Evolutionary conservation across 352 stramenopile genomes (phyloP), one percentile per base, ranked within the genome.

Genomic region (Plasmopara viticola): DNA sequence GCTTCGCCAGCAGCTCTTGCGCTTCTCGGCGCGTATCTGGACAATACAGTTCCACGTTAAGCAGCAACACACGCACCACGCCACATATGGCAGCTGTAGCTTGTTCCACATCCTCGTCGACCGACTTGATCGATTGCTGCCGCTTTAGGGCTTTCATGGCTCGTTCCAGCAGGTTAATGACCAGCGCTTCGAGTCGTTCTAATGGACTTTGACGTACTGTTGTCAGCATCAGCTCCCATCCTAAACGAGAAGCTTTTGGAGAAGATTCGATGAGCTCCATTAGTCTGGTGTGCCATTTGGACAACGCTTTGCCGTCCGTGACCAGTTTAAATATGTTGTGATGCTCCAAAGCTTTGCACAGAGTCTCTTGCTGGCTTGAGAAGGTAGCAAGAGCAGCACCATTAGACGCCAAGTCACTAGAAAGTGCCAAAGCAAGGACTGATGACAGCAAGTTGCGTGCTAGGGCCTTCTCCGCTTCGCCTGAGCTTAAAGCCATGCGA

Each of bases 391-490:
- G 64, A 38, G 69, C 62, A 8, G 46, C 54, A 6, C 28, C 51
- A 13, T 87, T 68, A n/a, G 52, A 72, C 17, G 66, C 60, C 30
- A 86, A 49, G 15, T 76, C 63, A n/a, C 78, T 73, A 6, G 78
- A 74, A 46, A 93, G 79, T 37, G 78, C 74, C 5, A 90, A 57
- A 45, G 83, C 72, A 30, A 90, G 68, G 59, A 90, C 63, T 7
- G 80, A 90, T 8, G 79, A 90, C 34, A 94, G 72, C 50, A 91
- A 47, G 62, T 94, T 94, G 58, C 77, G 81, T 44, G 78, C 78
- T 45, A 89, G 68, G 43, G 72, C 66, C 47, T 45, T 62, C 44
- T 63, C 43, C 20, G 60, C 44, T 14, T 14, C 37, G 37, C 12
- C 5, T 17, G 37, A 41, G 29, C 17, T 40, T 13, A 29, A 12